Percentiles rank a stretch among this genome's conserved stretches.
Conservation (phyloP, 108 stramenopile genomes). For the Conticribra weissflogii region DNA sequence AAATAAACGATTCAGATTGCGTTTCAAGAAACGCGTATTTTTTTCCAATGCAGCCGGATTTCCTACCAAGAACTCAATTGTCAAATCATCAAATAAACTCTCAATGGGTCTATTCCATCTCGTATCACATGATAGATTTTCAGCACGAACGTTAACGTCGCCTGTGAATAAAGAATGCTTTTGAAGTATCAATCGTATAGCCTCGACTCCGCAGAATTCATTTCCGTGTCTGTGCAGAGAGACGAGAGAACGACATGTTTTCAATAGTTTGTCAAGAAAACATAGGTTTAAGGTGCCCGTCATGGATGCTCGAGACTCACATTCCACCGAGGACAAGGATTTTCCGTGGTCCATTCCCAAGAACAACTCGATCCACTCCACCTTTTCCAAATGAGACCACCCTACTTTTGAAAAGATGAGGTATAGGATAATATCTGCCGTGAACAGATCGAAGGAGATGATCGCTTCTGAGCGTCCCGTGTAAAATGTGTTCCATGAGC, state of each 20-base stretch:
- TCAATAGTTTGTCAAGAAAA: not conserved
- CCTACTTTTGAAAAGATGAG: constrained; percentile 1
- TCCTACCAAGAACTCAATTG: constrained; percentile 36
- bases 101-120: constrained; percentile 32
- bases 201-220: constrained; percentile 41
- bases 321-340: constrained; percentile 42
- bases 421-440: constrained; percentile 19
- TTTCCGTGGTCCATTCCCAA: constrained; percentile 32
- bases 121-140: constrained; percentile 23
- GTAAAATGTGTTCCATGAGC: constrained; percentile 23
- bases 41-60: constrained; percentile 34
- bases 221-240: constrained; percentile 22
- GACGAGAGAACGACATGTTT: no score
- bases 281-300: not conserved
- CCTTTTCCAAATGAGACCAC: constrained; percentile 35
- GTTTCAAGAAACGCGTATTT: constrained; percentile 26
- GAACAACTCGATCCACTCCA: constrained; percentile 38
- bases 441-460: constrained; percentile 2
- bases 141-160: constrained; percentile 10
- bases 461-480: constrained; percentile 24
- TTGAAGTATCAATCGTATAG: constrained; percentile 30
- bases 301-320: constrained; percentile 23
- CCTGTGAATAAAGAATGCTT: constrained; percentile 24
- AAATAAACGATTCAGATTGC: constrained; percentile 39
- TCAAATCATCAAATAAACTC: constrained; percentile 27